A percentile compares a stretch with the other conserved stretches of the same genome.
These are phyloP conservation scores for Flaveria brownii DNA, from an alignment of 129 eudicot species.

Conservation along the genomic window DNA sequence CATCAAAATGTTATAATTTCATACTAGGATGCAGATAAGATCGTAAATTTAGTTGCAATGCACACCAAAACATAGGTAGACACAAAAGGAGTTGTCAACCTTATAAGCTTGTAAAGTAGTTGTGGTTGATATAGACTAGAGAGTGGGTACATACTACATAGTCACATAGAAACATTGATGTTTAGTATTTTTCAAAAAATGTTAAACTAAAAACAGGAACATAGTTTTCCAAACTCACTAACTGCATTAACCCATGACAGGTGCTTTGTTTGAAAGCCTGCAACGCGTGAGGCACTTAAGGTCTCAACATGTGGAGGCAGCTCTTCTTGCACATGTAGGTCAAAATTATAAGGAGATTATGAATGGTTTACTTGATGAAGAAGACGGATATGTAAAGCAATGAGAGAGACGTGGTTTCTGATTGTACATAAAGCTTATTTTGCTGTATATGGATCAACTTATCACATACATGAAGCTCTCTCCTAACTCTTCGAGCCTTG, in stretches of 20 bases:
- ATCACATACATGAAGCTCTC: not conserved
- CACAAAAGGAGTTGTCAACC: not conserved
- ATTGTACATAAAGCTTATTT: not conserved
- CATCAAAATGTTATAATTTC: not conserved
- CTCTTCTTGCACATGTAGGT: not conserved
- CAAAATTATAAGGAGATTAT: not conserved
- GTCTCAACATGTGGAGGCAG: not conserved
- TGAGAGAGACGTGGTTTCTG: not conserved
- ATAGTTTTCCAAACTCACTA: not conserved
- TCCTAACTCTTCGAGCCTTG: not conserved
- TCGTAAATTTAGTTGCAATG: not conserved
- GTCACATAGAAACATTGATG: not conserved
- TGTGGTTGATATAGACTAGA: conserved; percentile 6
- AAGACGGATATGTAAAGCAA: not conserved
- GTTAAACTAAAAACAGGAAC: not conserved
- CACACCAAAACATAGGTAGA: not conserved
- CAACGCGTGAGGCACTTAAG: too few species aligned
- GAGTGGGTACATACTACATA: not conserved
- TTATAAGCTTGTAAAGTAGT: conserved; percentile 10
- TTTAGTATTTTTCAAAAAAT: not conserved
- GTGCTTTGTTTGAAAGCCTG: too few species aligned
- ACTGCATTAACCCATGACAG: not conserved
- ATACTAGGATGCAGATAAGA: not conserved
- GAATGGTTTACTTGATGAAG: not conserved
- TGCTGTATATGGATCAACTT: not conserved